These are phyloP conservation scores for Penicillium malachiteum DNA, from an alignment of 495 filamentous ascomycete species.

Conservation along the genomic window DNA sequence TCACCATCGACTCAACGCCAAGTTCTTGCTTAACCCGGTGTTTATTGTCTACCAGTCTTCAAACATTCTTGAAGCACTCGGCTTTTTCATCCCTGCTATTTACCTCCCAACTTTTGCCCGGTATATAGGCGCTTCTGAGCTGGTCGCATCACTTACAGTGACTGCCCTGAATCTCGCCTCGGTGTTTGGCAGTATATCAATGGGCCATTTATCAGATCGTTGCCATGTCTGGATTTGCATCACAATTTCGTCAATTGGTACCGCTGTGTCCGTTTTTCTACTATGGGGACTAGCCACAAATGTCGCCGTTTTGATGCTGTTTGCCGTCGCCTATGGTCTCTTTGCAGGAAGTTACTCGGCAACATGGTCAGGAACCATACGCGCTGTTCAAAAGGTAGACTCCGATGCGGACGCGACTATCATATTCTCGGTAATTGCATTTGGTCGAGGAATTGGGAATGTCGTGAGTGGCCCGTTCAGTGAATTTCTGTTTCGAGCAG, in stretches of 20 bases:
- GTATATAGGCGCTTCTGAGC: slow-evolving; percentile 34
- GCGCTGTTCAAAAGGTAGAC: slow-evolving; percentile 42
- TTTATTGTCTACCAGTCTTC: slow-evolving; percentile 53
- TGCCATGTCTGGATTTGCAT: slow-evolving; percentile 56
- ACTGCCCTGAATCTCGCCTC: slow-evolving; percentile 51
- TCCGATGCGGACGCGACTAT: slow-evolving; percentile 46
- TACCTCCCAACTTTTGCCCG: slow-evolving; percentile 60
- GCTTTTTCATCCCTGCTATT: slow-evolving; percentile 60
- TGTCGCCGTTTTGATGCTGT: slow-evolving; percentile 53
- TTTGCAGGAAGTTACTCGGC: slow-evolving; percentile 59
- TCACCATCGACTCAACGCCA: slow-evolving; percentile 25
- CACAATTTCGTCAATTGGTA: slow-evolving; percentile 52
- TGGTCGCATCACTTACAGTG: slow-evolving; percentile 43
- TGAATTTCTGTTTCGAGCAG: slow-evolving; percentile 47
- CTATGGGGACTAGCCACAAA: slow-evolving; percentile 61
- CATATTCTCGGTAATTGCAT: slow-evolving; percentile 55
- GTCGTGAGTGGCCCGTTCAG: slow-evolving; percentile 58
- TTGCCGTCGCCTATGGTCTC: slow-evolving; percentile 60
- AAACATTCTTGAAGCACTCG: slow-evolving; percentile 54
- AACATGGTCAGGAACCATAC: slow-evolving; percentile 59
- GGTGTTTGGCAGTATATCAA: slow-evolving; percentile 56
- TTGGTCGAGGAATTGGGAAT: slow-evolving; percentile 60
- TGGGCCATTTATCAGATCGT: slow-evolving; percentile 57
- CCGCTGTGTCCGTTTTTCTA: slow-evolving; percentile 54
- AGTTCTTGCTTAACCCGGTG: slow-evolving; percentile 42